phyloP scores from a whole-genome alignment of 2,329 filamentous ascomycete species.

The Aspergillus sp. region DNA sequence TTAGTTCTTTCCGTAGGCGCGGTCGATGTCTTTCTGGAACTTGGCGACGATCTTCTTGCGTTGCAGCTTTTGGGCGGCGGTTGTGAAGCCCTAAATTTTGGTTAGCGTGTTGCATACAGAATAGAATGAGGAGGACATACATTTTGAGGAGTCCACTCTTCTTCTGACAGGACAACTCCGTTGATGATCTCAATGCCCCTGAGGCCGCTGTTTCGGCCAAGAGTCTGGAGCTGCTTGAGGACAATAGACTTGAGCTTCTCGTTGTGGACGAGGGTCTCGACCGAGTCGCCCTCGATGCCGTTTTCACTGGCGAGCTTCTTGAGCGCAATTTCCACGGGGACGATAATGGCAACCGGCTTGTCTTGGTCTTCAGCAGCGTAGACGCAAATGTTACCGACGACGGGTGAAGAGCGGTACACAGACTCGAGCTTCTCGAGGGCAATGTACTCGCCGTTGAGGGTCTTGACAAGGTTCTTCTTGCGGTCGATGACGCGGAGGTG shows the following conservation, averaged over 20 bases:
- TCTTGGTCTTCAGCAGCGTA: conserved; percentile 76
- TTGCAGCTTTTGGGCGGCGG: conserved; percentile 74
- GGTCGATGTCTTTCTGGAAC: conserved; percentile 65
- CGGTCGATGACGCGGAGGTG: conserved; percentile 89
- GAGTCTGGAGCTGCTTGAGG: conserved; percentile 46
- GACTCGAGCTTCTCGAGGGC: conserved; percentile 95
- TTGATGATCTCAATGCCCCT: conserved; percentile 48
- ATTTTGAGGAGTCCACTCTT: conserved; percentile 51
- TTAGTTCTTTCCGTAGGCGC: conserved; percentile 60
- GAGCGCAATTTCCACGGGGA: conserved; percentile 60
- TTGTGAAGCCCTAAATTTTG: conserved; percentile 61
- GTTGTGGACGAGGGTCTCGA: conserved; percentile 69
- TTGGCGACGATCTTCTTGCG: conserved; percentile 68
- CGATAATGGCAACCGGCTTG: conserved; percentile 82
- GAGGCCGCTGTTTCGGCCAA: conserved; percentile 42
- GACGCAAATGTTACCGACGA: conserved; percentile 85
- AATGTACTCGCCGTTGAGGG: conserved; percentile 93
- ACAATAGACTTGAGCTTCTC: conserved; percentile 47
- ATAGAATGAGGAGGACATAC: conserved; percentile 30
- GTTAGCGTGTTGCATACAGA: conserved; percentile 25
- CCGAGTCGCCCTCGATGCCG: conserved; percentile 65
- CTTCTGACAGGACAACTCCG: conserved; percentile 50
- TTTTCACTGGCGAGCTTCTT: conserved; percentile 60
- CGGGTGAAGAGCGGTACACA: conserved; percentile 78
- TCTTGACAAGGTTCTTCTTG: conserved; percentile 98